Percentiles rank a stretch among this genome's conserved stretches.
Evolutionary conservation across 306 rosid species (phyloP).

Genomic region (Sechiopsis laciniata): DNA sequence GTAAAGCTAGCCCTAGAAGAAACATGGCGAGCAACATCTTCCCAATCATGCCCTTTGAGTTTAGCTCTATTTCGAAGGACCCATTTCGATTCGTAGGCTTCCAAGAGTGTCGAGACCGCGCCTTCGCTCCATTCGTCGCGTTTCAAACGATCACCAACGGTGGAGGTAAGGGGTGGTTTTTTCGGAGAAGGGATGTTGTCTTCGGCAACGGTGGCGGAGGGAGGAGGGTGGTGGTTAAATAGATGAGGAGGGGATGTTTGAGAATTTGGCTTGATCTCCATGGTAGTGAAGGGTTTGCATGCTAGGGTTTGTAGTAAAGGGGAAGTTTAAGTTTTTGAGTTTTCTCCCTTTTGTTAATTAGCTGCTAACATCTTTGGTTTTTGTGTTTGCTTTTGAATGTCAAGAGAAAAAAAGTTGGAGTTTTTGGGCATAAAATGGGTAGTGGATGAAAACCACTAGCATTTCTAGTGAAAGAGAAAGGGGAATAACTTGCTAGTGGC

Average conservation of each 20-base stretch:
- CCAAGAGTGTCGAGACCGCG: conserved; percentile 76
- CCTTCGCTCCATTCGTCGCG: conserved; percentile 99
- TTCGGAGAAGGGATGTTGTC: conserved; percentile 48
- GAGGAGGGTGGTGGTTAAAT: conserved; percentile 24
- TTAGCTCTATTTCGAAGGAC: conserved; percentile 79
- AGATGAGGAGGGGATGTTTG: conserved; percentile 43
- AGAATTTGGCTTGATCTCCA: conserved; percentile 43
- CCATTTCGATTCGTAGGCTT: conserved; percentile 84
- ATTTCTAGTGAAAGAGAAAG: conserved; percentile 16
- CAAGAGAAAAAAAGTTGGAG: not conserved
- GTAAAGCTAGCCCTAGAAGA: conserved; percentile 56
- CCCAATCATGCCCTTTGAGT: conserved; percentile 96
- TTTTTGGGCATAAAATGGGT: not conserved
- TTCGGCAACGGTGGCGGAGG: not conserved
- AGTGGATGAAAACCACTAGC: conserved; percentile 13
- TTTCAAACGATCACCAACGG: conserved; percentile 44
- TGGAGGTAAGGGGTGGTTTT: conserved; percentile 26
- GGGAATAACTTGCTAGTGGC: conserved; percentile 4
- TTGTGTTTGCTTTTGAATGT: not conserved
- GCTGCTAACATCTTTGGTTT: conserved; percentile 55
- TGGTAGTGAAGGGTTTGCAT: conserved; percentile 19
- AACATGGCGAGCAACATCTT: conserved; percentile 67
- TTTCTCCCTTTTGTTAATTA: conserved; percentile 27
- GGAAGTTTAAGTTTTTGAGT: not conserved
- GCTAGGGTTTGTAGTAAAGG: not conserved